Percentiles rank a stretch among this genome's conserved stretches.
Conservation (phyloP, 1,284 basidiomycete genomes). For the Austroboletus novae-zelandiae region DNA sequence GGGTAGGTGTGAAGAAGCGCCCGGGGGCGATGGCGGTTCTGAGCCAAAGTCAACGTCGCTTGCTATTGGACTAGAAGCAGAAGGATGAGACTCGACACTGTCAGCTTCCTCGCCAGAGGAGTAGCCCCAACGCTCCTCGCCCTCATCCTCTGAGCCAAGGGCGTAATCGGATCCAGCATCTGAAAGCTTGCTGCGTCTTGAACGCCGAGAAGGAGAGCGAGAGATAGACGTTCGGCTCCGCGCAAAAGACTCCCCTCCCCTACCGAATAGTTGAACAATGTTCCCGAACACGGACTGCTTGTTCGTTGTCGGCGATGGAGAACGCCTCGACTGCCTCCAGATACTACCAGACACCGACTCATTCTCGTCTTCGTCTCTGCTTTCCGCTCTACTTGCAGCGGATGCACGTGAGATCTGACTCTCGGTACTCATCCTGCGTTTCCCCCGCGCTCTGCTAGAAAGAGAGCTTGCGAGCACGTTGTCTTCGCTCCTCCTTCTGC, state of each 20-base stretch:
- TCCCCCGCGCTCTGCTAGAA: slow-evolving; percentile 30
- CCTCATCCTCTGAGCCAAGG: slow-evolving; percentile 51
- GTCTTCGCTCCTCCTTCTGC: slow-evolving; percentile 54
- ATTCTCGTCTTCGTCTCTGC: slow-evolving; percentile 25
- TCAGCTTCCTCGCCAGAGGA: slow-evolving; percentile 69
- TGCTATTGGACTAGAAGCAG: slow-evolving; percentile 39
- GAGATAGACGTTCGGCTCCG: slow-evolving; percentile 55
- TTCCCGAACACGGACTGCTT: slow-evolving; percentile 63
- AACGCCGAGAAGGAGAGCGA: slow-evolving; percentile 51
- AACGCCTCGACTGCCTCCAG: slow-evolving; percentile 30
- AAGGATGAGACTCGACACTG: slow-evolving; percentile 31
- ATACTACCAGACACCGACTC: slow-evolving; percentile 22
- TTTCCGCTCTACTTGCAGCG: slow-evolving; percentile 22
- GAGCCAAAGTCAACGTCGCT: slow-evolving; percentile 70
- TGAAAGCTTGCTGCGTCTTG: slow-evolving; percentile 53
- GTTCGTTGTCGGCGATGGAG: slow-evolving; percentile 41
- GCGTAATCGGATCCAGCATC: slow-evolving; percentile 59
- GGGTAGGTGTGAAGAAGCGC: slow-evolving; percentile 54
- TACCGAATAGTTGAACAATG: slow-evolving; percentile 67
- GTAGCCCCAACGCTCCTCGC: slow-evolving; percentile 75
- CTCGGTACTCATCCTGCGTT: slow-evolving; percentile 47
- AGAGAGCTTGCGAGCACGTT: slow-evolving; percentile 23
- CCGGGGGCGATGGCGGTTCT: slow-evolving; percentile 56
- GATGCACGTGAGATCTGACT: slow-evolving; percentile 43
- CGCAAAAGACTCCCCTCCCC: slow-evolving; percentile 41